These are phyloP conservation scores for Ensete ventricosum DNA, from an alignment of 176 grass and related monocot species.

Conservation along the genomic window DNA sequence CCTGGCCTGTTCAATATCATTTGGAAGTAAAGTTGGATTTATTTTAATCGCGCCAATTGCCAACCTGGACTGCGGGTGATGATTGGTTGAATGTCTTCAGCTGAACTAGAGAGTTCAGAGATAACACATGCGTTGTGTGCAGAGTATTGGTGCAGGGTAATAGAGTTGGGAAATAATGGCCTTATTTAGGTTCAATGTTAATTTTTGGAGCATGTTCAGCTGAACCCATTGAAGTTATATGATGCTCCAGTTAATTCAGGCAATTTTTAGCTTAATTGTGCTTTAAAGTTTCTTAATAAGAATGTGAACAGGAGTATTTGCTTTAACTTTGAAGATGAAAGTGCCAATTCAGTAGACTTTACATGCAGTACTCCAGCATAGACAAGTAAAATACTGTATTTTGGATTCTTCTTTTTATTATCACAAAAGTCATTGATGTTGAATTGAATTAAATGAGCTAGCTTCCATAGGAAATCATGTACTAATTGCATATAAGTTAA, in stretches of 20 bases:
- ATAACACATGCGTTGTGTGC: background rate
- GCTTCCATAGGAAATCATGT: no score
- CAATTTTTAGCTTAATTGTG: background rate
- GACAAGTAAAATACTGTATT: background rate
- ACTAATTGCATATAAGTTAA: no score
- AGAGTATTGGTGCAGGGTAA: background rate
- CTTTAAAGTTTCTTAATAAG: background rate
- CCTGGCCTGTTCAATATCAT: no score
- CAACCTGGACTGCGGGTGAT: background rate
- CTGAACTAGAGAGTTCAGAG: background rate
- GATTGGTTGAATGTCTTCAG: background rate
- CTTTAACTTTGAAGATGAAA: background rate
- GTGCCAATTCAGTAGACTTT: background rate
- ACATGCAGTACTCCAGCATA: background rate
- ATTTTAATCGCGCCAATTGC: background rate
- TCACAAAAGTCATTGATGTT: no score
- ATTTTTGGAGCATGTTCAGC: background rate
- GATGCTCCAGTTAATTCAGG: background rate
- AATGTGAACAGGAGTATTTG: background rate
- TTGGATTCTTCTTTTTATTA: background rate
- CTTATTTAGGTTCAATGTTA: background rate
- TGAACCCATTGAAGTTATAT: background rate
- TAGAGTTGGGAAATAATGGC: background rate
- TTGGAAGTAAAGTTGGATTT: background rate
- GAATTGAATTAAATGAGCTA: no score